These are phyloP conservation scores for Takakia lepidozioides DNA, from an alignment of 225 moss, liverwort and hornwort genomes.

Conservation along the genomic window DNA sequence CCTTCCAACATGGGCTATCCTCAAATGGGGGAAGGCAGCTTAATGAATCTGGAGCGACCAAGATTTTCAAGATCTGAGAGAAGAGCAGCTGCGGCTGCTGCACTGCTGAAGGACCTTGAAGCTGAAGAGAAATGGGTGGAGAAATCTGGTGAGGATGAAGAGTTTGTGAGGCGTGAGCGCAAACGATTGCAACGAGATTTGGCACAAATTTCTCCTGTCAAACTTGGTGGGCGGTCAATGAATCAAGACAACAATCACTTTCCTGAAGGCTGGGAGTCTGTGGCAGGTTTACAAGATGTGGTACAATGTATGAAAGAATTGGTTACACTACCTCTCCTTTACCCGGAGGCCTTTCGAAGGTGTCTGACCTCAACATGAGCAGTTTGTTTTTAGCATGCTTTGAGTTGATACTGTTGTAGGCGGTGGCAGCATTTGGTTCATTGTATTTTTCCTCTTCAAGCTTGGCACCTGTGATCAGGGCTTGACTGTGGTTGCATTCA, in stretches of 20 bases:
- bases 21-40: constrained; percentile 21
- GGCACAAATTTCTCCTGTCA: constrained; percentile 64
- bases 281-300: constrained; percentile 72
- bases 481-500: too few species aligned
- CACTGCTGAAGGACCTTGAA: constrained; percentile 62
- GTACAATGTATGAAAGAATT: constrained; percentile 74
- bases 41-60: constrained; percentile 25
- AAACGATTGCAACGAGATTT: constrained; percentile 73
- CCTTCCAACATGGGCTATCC: constrained; percentile 19
- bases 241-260: constrained; percentile 20
- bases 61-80: constrained; percentile 56
- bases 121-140: constrained; percentile 72
- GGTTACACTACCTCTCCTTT: constrained; percentile 69
- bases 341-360: constrained; percentile 65
- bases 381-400: neutral
- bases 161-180: constrained; percentile 71
- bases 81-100: constrained; percentile 53
- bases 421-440: too few species aligned
- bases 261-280: constrained; percentile 69
- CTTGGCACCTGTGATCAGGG: too few species aligned
- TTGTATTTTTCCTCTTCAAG: too few species aligned
- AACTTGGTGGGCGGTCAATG: constrained; percentile 46
- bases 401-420: too few species aligned
- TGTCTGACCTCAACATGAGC: constrained; percentile 6
- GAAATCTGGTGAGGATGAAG: constrained; percentile 78